These are phyloP conservation scores for Terfezia claveryi DNA, from an alignment of 495 filamentous ascomycete species.

Conservation along the genomic window DNA sequence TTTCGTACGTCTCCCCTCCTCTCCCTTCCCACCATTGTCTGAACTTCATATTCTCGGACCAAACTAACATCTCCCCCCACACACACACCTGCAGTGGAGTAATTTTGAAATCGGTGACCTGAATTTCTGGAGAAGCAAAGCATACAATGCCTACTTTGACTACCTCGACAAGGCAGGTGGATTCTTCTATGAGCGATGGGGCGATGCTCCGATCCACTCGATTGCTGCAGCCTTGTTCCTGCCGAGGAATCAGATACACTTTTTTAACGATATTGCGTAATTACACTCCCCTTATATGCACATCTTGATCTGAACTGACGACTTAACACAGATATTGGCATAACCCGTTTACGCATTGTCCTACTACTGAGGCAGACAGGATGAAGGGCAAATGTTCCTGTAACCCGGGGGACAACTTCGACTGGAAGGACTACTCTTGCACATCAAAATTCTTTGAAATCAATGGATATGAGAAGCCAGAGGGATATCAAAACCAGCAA, in stretches of 20 bases:
- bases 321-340: conserved; percentile 50
- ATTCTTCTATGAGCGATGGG: conserved; percentile 89
- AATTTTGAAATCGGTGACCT: conserved; percentile 81
- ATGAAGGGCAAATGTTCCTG: conserved; percentile 74
- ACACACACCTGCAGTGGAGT: conserved; percentile 33
- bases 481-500: conserved; percentile 49
- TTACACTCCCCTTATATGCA: not conserved
- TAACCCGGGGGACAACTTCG: conserved; percentile 91
- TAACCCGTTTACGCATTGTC: conserved; percentile 96
- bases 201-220: conserved; percentile 81
- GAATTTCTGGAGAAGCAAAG: conserved; percentile 58
- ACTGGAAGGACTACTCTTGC: conserved; percentile 65
- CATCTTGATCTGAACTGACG: not conserved
- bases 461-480: conserved; percentile 55
- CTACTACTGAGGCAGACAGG: conserved; percentile 59
- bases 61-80: not conserved
- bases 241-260: conserved; percentile 82
- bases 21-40: too few species aligned
- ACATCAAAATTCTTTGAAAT: conserved; percentile 67
- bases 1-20: conserved; percentile 25
- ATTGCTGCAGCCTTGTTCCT: conserved; percentile 73
- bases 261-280: conserved; percentile 86
- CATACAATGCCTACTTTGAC: conserved; percentile 63
- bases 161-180: conserved; percentile 60
- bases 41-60: too few species aligned